These are phyloP conservation scores for Fragaria ananassa DNA, from an alignment of 306 rosid genomes.

Conservation along the genomic window DNA sequence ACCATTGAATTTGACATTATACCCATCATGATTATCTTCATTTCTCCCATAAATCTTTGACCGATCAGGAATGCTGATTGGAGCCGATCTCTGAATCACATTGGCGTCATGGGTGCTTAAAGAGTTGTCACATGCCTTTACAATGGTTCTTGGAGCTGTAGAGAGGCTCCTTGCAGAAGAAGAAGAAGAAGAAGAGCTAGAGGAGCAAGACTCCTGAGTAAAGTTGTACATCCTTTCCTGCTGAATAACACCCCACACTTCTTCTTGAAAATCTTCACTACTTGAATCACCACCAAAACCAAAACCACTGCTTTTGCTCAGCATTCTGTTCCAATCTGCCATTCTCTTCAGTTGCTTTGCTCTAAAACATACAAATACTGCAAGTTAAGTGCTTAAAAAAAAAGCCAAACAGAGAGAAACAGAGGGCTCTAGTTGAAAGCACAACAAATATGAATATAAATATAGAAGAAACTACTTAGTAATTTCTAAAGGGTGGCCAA, in stretches of 20 bases:
- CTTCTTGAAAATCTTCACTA: conserved; percentile 58
- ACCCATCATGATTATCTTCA: not conserved
- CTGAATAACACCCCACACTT: conserved; percentile 38
- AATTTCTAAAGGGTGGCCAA: not conserved
- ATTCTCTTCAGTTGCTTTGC: conserved; percentile 30
- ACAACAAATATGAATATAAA: not conserved
- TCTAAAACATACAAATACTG: conserved; percentile 18
- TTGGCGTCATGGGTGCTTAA: conserved; percentile 28
- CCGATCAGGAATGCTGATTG: conserved; percentile 83
- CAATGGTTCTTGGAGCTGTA: conserved; percentile 49
- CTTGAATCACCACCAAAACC: conserved; percentile 31
- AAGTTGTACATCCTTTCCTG: conserved; percentile 22
- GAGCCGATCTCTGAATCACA: conserved; percentile 52
- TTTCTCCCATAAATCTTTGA: conserved; percentile 48
- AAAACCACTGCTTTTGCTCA: conserved; percentile 34
- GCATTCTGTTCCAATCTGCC: conserved; percentile 47
- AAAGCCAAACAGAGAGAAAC: conserved; percentile 6
- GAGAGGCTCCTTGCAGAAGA: conserved; percentile 38
- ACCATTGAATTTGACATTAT: conserved; percentile 5
- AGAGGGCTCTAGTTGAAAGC: not conserved
- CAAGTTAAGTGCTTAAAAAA: not conserved
- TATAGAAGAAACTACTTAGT: not conserved
- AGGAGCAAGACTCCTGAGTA: conserved; percentile 7
- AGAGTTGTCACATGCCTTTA: conserved; percentile 32
- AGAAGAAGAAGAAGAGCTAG: conserved; percentile 34